Evolutionary conservation across 495 filamentous ascomycete genomes (phyloP).

Genomic region (Trichoderma erinaceum): DNA sequence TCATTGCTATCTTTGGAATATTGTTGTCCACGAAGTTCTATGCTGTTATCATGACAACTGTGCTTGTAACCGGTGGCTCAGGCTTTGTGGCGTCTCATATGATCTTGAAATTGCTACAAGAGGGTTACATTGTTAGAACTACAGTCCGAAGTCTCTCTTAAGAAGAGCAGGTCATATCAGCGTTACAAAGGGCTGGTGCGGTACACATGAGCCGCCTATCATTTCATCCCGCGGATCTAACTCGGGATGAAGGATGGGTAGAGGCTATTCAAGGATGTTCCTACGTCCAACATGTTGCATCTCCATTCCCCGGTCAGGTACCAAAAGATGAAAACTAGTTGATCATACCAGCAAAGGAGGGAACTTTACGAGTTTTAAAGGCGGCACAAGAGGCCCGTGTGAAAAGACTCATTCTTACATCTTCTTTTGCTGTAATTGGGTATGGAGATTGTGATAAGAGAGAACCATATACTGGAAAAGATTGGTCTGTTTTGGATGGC

Average conservation of each 20-base stretch:
- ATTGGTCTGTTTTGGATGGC: neutral
- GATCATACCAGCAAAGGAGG: neutral
- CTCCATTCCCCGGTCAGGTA: neutral
- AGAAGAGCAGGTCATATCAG: neutral
- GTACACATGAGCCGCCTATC: neutral
- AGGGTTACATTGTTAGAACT: neutral
- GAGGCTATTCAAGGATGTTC: neutral
- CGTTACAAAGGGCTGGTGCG: neutral
- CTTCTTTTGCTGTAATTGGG: neutral
- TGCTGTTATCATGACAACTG: neutral
- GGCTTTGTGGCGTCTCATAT: neutral
- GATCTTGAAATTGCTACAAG: neutral
- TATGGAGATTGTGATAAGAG: neutral
- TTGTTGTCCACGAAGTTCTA: neutral
- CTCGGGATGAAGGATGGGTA: neutral
- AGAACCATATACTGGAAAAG: neutral
- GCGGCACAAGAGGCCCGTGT: neutral
- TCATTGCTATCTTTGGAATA: neutral
- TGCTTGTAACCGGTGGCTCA: constrained; percentile 3
- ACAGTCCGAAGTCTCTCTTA: neutral
- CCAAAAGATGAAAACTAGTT: neutral
- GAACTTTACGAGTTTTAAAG: neutral
- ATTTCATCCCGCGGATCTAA: neutral
- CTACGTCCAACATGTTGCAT: constrained; percentile 3
- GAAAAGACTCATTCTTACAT: neutral